Conservation (phyloP, 257 asterid species). For the Jacaranda copaia region DNA sequence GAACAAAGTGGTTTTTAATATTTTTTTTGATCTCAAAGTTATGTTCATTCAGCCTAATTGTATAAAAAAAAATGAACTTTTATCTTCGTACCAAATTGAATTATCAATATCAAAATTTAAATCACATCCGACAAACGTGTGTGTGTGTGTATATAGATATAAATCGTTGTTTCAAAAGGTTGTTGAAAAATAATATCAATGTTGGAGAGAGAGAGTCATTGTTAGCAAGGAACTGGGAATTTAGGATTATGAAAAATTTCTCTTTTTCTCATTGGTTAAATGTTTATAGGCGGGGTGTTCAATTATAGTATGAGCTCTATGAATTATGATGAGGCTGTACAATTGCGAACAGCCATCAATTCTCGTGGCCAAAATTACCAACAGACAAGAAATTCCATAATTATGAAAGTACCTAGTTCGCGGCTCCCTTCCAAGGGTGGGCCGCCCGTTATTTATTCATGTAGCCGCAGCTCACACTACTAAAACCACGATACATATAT, state of each 20-base stretch:
- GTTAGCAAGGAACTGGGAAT: not conserved
- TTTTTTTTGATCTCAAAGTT: no score
- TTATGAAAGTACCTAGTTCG: constrained; percentile 23
- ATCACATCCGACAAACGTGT: no score
- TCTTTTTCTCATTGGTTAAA: not conserved
- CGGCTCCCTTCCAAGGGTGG: not conserved
- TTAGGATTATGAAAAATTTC: not conserved
- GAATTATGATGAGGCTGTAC: constrained; percentile 20
- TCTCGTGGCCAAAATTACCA: constrained; percentile 23
- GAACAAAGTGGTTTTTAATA: no score
- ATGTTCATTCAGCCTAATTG: no score
- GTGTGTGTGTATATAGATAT: no score
- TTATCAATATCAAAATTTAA: no score
- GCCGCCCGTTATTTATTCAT: constrained; percentile 22
- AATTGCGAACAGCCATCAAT: constrained; percentile 30
- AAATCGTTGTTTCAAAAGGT: no score
- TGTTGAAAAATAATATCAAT: no score
- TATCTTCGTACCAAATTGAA: no score
- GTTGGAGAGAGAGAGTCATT: no score
- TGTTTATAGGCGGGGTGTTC: not conserved
- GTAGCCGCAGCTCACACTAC: not conserved
- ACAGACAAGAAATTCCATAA: constrained; percentile 21
- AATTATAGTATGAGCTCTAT: constrained; percentile 8
- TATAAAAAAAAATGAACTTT: no score
- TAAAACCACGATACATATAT: not conserved